A percentile compares a stretch with the other conserved stretches of the same genome.
Evolutionary conservation across 495 filamentous ascomycete genomes (phyloP).

Genomic region (Annulohypoxylon nitens): DNA sequence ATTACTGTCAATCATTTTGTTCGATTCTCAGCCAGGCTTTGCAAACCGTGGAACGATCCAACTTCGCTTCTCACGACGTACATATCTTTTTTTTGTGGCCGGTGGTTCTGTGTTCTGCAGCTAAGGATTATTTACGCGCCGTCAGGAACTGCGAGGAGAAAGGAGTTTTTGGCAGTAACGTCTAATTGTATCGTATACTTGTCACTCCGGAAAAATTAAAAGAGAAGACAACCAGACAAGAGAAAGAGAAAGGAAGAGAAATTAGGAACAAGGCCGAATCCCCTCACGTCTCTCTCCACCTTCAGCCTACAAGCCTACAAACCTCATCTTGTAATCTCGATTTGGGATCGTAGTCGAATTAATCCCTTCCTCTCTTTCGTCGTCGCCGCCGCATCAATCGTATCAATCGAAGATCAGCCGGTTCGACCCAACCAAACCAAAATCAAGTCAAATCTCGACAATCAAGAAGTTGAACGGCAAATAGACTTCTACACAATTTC

Average conservation of each 20-base stretch:
- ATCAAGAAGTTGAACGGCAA: slow-evolving; percentile 31
- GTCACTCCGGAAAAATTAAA: slow-evolving; percentile 22
- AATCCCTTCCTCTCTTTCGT: slow-evolving; percentile 20
- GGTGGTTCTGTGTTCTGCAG: slow-evolving; percentile 41
- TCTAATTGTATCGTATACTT: slow-evolving; percentile 16
- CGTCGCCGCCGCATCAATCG: slow-evolving; percentile 22
- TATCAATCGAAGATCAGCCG: slow-evolving; percentile 16
- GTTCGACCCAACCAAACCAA: slow-evolving; percentile 1
- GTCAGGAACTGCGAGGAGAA: slow-evolving; percentile 49
- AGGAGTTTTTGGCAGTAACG: slow-evolving; percentile 1
- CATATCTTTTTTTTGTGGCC: slow-evolving; percentile 36
- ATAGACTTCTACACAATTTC: slow-evolving; percentile 26
- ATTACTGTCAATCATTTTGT: slow-evolving; percentile 51
- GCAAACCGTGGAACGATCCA: slow-evolving; percentile 49
- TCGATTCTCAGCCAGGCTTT: slow-evolving; percentile 50
- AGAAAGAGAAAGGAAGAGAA: slow-evolving; percentile 27
- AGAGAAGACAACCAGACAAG: slow-evolving; percentile 19
- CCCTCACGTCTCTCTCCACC: background rate
- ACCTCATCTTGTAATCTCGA: slow-evolving; percentile 23
- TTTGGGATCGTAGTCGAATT: slow-evolving; percentile 34
- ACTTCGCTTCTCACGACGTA: slow-evolving; percentile 50
- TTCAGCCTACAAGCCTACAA: background rate
- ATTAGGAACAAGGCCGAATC: slow-evolving; percentile 14
- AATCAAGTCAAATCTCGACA: slow-evolving; percentile 8
- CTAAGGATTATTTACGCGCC: slow-evolving; percentile 33